These are phyloP conservation scores for Asterophora parasitica DNA, from an alignment of 768 basidiomycete species.

Conservation along the genomic window DNA sequence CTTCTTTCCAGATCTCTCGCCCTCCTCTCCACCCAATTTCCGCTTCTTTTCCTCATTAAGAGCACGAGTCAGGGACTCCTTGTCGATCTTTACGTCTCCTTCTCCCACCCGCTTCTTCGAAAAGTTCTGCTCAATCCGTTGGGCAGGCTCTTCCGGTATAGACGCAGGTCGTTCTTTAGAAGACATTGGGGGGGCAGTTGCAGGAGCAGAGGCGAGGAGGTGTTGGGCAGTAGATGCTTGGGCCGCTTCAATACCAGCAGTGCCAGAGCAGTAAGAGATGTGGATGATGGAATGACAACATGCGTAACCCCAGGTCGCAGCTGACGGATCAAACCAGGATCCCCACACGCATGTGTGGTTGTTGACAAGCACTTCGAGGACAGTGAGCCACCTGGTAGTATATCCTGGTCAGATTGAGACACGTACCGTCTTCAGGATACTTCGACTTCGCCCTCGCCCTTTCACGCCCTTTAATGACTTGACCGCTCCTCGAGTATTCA, in stretches of 20 bases:
- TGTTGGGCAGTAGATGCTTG: constrained; percentile 71
- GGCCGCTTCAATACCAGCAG: constrained; percentile 75
- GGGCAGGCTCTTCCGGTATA: constrained; percentile 20
- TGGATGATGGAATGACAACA: constrained; percentile 90
- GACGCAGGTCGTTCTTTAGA: constrained; percentile 22
- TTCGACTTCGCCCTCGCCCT: constrained; percentile 83
- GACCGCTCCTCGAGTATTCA: constrained; percentile 91
- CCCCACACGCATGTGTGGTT: constrained; percentile 99
- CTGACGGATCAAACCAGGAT: constrained; percentile 78
- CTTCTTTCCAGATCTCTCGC: constrained; percentile 58
- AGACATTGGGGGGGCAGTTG: constrained; percentile 22
- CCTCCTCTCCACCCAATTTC: constrained; percentile 56
- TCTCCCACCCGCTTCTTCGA: constrained; percentile 80
- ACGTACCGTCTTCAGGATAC: constrained; percentile 93
- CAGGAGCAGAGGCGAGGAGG: constrained; percentile 46
- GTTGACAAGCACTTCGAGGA: constrained; percentile 67
- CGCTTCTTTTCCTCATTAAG: constrained; percentile 78
- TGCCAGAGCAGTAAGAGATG: constrained; percentile 87
- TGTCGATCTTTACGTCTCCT: constrained; percentile 72
- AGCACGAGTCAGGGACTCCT: constrained; percentile 63
- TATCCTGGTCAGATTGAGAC: neutral
- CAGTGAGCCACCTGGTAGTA: constrained; percentile 7
- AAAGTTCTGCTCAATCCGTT: constrained; percentile 61
- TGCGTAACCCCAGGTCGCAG: constrained; percentile 84
- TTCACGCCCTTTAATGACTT: constrained; percentile 89